Conservation (phyloP, 2,329 filamentous ascomycete genomes). For the Aspergillus pseudoviridinutans region DNA sequence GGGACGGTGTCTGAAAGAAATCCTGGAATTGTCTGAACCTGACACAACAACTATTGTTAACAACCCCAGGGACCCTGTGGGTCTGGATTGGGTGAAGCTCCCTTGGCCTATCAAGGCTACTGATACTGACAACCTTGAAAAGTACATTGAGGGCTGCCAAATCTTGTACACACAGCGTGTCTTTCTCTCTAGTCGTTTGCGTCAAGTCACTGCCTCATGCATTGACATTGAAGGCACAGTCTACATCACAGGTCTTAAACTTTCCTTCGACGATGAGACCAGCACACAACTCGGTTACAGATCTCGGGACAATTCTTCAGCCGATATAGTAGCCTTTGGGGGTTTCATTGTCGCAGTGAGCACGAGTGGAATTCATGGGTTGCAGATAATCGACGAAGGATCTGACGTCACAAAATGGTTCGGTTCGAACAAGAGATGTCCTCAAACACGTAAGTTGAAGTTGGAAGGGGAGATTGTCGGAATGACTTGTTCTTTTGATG, state of each 20-base stretch:
- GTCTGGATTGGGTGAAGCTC: background rate
- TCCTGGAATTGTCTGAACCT: background rate
- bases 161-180: background rate
- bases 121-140: rapidly evolving
- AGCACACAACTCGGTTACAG: background rate
- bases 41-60: background rate
- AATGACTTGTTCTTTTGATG: background rate
- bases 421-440: background rate
- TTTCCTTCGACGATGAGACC: background rate
- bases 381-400: background rate
- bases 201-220: background rate
- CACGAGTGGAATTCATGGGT: background rate
- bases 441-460: background rate
- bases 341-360: background rate
- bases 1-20: background rate
- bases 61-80: background rate
- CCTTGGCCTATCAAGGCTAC: background rate
- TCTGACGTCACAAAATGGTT: background rate
- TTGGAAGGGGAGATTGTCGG: background rate
- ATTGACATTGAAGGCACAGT: background rate
- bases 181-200: background rate
- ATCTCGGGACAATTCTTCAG: background rate
- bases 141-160: background rate
- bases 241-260: background rate
- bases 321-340: background rate